Conservation (phyloP, 2,329 filamentous ascomycete genomes). For the Aspergillus alliaceus region DNA sequence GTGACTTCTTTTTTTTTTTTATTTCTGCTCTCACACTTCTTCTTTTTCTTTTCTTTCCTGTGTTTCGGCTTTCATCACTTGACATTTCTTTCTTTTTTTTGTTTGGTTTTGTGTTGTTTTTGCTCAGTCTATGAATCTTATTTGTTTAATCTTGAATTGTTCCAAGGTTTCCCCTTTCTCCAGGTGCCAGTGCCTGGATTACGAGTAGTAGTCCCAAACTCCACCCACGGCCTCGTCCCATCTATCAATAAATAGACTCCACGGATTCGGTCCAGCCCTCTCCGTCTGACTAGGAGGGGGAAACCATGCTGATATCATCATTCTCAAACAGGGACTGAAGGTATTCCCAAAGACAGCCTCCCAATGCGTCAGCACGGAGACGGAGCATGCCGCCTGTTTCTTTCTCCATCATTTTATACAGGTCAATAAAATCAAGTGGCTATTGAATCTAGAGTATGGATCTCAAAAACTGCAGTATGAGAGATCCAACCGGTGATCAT, state of each 20-base stretch:
- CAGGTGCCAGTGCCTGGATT: too few species aligned
- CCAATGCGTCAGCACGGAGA: neutral
- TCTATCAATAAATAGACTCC: neutral
- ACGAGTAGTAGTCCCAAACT: too few species aligned
- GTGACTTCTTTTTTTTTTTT: constrained; percentile 7
- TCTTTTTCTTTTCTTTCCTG: constrained; percentile 6
- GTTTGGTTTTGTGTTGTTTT: neutral
- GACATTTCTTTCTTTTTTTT: constrained; percentile 1
- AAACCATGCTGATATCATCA: neutral
- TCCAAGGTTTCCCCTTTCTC: neutral
- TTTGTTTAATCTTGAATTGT: neutral
- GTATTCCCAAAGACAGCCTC: neutral
- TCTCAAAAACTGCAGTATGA: neutral
- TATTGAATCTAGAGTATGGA: constrained; percentile 3
- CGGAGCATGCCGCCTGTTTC: neutral
- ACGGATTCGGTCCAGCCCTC: neutral
- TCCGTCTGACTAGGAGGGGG: neutral
- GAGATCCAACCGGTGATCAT: neutral
- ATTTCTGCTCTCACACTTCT: neutral
- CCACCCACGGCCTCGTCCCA: too few species aligned
- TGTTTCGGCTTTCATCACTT: neutral
- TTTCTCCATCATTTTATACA: neutral
- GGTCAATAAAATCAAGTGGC: neutral
- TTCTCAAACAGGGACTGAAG: neutral
- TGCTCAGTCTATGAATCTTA: neutral